Base-by-base conservation (phyloP, 1,139 yeast genomes). In the Suhomyces taliae region DNA sequence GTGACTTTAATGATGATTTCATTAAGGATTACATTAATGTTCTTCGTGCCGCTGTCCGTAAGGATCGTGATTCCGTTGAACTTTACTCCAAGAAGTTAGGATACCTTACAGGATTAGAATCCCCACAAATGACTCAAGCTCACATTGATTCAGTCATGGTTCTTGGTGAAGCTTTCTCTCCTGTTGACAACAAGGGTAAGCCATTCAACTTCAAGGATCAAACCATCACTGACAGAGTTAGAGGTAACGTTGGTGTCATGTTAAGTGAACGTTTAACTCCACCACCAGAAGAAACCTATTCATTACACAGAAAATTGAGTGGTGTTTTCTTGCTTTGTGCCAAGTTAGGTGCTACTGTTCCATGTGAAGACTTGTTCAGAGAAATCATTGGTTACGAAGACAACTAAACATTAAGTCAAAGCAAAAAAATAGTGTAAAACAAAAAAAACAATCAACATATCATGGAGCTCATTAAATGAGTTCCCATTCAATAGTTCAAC, bases 221-320 rank as follows among this genome's bases (percentile, higher is more conserved):
- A 67, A 91, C 97, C 10, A 91, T 93, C 38, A 90, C 98, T 7
- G 97, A 90, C 56, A 80, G 99, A 57, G 96, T 91, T 29, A 80
- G 96, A 56, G 85, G 79, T 1, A 90, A 90, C 58, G 88, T 93
- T 56, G 83, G 90, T 3, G 72, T 90, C 43, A 91, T 93, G 99
- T 77, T 93, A 55, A 81, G 85, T 53, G 97, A 95, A 66, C 81
- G 99, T 56, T 74, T 93, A 52, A 82, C 97, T 6, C 98, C 99
- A 6, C 99, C 99, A 6, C 99, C 99, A 3, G 98, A 93, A 64
- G 99, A 93, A 65, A 93, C 99, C 0, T 93, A 93, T 65, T 88
- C 96, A 8, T 74, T 95, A 58, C 99, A 93, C 66, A 79, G 99
- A 60, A 93, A 95, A 61, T 82, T 93, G 62, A 87, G 96, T 63